Evolutionary conservation across 371 early-diverging fungal genomes (phyloP).

Genomic region (Conidiobolus incongruus): DNA sequence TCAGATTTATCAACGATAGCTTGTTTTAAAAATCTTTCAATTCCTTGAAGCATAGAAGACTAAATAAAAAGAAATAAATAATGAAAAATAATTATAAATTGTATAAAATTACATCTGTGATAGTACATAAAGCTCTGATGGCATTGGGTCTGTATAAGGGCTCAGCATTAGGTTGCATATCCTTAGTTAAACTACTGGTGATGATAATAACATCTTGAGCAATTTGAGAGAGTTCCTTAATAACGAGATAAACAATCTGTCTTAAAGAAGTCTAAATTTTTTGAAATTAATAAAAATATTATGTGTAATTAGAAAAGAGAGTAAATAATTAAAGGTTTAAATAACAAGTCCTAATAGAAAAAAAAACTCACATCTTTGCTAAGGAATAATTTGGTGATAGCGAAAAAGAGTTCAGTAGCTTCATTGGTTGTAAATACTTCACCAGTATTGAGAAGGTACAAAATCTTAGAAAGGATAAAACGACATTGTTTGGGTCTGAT

Average conservation of each 20-base stretch:
- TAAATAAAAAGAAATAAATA: constrained; percentile 7
- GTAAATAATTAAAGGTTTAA: neutral
- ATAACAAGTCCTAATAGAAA: neutral
- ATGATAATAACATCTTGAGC: constrained; percentile 96
- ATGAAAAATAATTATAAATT: neutral
- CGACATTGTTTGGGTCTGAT: constrained; percentile 88
- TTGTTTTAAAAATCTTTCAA: constrained; percentile 91
- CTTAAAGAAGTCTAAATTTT: constrained; percentile 50
- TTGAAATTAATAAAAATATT: neutral
- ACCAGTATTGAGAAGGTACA: constrained; percentile 74
- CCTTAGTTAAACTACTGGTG: constrained; percentile 85
- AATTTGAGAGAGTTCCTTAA: constrained; percentile 80
- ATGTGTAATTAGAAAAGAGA: neutral
- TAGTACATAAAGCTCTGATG: constrained; percentile 83
- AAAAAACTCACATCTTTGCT: constrained; percentile 60
- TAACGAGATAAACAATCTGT: constrained; percentile 89
- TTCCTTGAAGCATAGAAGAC: constrained; percentile 82
- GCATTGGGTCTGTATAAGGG: constrained; percentile 85
- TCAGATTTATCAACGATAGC: constrained; percentile 85
- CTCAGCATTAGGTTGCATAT: constrained; percentile 82
- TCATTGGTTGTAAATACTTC: constrained; percentile 75
- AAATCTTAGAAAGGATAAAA: constrained; percentile 72
- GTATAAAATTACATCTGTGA: constrained; percentile 77
- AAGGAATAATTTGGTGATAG: constrained; percentile 92
- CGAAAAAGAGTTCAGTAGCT: constrained; percentile 94